Percentiles rank a stretch among this genome's conserved stretches.
Conservation (phyloP, 306 rosid species). For the Malus sieversii region DNA sequence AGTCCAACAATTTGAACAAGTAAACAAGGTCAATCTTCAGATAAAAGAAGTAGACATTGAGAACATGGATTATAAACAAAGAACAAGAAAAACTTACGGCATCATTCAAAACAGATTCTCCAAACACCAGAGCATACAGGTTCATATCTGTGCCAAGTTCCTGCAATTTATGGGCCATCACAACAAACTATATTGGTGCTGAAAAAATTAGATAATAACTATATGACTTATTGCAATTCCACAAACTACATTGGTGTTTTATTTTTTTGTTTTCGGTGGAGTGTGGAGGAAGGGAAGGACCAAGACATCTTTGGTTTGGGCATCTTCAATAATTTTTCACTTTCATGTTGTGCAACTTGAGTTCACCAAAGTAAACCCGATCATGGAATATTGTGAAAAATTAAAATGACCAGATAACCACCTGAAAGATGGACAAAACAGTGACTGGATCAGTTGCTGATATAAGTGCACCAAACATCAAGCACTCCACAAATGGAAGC, state of each 20-base stretch:
- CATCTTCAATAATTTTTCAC: not conserved
- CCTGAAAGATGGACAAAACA: slow-evolving; percentile 97
- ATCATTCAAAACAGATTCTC: slow-evolving; percentile 97
- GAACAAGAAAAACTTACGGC: slow-evolving; percentile 54
- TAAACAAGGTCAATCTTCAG: slow-evolving; percentile 19
- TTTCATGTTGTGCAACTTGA: not conserved
- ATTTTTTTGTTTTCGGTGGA: not conserved
- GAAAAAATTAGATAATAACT: not conserved
- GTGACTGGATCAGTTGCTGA: slow-evolving; percentile 99
- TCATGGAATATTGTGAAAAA: slow-evolving; percentile 3
- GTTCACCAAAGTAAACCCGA: not conserved
- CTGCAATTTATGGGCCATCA: slow-evolving; percentile 31
- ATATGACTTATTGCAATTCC: not conserved
- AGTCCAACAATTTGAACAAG: slow-evolving; percentile 7
- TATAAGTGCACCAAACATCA: slow-evolving; percentile 98
- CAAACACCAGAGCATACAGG: slow-evolving; percentile 95
- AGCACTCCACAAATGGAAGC: slow-evolving; percentile 96
- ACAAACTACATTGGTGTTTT: not conserved
- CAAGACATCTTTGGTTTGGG: not conserved
- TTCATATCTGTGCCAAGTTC: slow-evolving; percentile 92
- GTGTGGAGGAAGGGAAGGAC: not conserved
- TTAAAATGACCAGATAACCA: slow-evolving; percentile 15
- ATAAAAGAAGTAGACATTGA: slow-evolving; percentile 13
- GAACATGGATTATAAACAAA: slow-evolving; percentile 1
- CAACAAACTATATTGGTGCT: not conserved